Conservation (phyloP, 352 stramenopile species). For the Phytophthora agathidicida region DNA sequence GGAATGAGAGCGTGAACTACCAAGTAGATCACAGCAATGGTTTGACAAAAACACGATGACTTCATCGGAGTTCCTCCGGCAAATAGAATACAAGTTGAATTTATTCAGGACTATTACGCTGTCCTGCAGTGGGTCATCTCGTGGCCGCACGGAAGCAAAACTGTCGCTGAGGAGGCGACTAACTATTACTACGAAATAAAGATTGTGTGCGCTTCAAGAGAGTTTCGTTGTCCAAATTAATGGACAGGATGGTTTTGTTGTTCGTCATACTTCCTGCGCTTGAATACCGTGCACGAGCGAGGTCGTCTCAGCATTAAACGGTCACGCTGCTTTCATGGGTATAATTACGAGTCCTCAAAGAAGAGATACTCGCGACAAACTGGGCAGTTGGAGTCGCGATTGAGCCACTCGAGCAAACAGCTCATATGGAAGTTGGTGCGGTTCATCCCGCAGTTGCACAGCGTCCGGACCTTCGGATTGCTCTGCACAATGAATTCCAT, state of each 20-base stretch:
- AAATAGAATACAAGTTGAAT: conserved; percentile 42
- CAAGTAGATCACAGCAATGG: conserved; percentile 9
- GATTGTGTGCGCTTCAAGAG: conserved; percentile 3
- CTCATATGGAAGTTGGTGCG: conserved; percentile 90
- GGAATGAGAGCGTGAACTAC: conserved; percentile 17
- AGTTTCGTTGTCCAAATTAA: neutral
- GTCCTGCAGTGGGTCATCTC: neutral
- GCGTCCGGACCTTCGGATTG: conserved; percentile 83
- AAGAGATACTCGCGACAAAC: conserved; percentile 88
- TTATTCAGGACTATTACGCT: conserved; percentile 8
- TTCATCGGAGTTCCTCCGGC: neutral
- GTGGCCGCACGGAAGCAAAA: conserved; percentile 20
- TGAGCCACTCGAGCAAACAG: conserved; percentile 88
- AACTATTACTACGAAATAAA: conserved; percentile 7
- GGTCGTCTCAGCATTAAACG: conserved; percentile 7
- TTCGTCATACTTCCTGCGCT: conserved; percentile 9
- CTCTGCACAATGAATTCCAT: too few species aligned
- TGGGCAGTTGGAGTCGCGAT: conserved; percentile 84
- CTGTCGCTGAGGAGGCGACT: conserved; percentile 12
- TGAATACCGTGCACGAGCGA: conserved; percentile 10
- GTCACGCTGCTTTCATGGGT: neutral
- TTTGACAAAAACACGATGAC: neutral
- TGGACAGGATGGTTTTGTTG: neutral
- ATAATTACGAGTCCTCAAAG: conserved; percentile 77
- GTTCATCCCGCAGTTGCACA: conserved; percentile 91